Evolutionary conservation across 495 filamentous ascomycete genomes (phyloP), one percentile per base, ranked within the genome.

Genomic region (Ramalina intermedia): DNA sequence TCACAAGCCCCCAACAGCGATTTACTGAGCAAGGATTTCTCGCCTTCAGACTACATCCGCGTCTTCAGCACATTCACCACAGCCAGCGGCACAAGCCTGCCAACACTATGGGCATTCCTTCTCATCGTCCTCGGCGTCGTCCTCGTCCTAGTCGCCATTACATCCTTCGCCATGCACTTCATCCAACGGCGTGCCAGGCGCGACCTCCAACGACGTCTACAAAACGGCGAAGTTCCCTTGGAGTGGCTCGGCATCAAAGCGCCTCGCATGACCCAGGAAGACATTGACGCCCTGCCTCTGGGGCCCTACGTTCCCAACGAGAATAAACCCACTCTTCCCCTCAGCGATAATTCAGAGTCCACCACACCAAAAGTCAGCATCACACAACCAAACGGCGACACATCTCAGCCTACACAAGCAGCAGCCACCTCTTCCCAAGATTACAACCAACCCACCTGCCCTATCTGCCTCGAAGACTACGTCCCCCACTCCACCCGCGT

Each of bases 401-500:
- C 9, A 8, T 2, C 9, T 14, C 29, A 33, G 8, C 29, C 29
- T 33, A 4, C 37, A 27, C 14, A 46, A 38, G 47, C 58, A 24
- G 52, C 26, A 38, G 49, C 59, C 4, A 55, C 56, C 21, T 54
- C 56, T 20, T 56, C 74, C 9, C 71, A 72, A 13, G 64, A 54
- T 7, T 74, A 80, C 50, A 72, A 77, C 20, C 85, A 90, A 61
- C 80, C 82, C 0, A 79, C 72, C 6, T 96, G 90, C 58, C 73
- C 80, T 5, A 94, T 96, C 49, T 96, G 90, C 56, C 73, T 94
- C 2, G 85, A 91, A 17, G 75, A 85, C 50, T 96, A 84, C 60
- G 70, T 78, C 21, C 74, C 80, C 16, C 71, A 72, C 8, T 58
- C 61, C 14, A 81, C 87, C 0, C 73, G 73, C 20, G 84, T 95